Percentiles rank a stretch among this genome's conserved stretches.
Evolutionary conservation across 31 red algal species (phyloP).

Genomic region (Asparagopsis taxiformis): DNA sequence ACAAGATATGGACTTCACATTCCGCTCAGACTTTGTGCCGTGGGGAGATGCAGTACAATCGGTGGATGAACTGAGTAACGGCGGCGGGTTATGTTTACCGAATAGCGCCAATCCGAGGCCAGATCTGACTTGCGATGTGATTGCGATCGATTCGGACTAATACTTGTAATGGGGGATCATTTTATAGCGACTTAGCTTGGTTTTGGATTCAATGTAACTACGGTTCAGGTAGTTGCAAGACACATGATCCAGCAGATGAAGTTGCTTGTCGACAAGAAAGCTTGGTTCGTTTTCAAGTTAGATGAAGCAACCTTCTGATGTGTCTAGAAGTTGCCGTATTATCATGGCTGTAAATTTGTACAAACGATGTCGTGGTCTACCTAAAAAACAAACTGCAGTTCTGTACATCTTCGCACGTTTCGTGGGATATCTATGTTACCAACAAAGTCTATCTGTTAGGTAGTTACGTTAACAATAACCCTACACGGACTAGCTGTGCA

Average conservation of each 20-base stretch:
- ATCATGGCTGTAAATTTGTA: too few species aligned
- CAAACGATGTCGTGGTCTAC: too few species aligned
- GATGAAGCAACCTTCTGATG: too few species aligned
- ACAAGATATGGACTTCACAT: slow-evolving; percentile 40
- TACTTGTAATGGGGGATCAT: slow-evolving; percentile 8
- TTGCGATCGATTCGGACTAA: slow-evolving; percentile 48
- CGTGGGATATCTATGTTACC: background rate
- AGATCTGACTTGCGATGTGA: slow-evolving; percentile 29
- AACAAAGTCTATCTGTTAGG: background rate
- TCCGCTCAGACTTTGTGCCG: slow-evolving; percentile 3
- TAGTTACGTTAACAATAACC: slow-evolving; percentile 25
- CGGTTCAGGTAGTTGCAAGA: background rate
- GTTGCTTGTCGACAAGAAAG: too few species aligned
- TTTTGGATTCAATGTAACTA: slow-evolving; percentile 8
- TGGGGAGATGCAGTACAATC: slow-evolving; percentile 15
- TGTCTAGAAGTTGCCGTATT: too few species aligned
- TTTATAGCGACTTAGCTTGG: slow-evolving; percentile 15
- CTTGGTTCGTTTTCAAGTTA: too few species aligned
- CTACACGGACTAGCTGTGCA: slow-evolving; percentile 34
- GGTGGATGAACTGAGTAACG: slow-evolving; percentile 1
- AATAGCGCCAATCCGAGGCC: too few species aligned
- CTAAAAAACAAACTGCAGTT: too few species aligned
- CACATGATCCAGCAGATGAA: too few species aligned
- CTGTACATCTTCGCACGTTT: too few species aligned
- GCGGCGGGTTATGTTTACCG: slow-evolving; percentile 13